Conservation (phyloP, 2,329 filamentous ascomycete species). For the Phialemoniopsis sp. region DNA sequence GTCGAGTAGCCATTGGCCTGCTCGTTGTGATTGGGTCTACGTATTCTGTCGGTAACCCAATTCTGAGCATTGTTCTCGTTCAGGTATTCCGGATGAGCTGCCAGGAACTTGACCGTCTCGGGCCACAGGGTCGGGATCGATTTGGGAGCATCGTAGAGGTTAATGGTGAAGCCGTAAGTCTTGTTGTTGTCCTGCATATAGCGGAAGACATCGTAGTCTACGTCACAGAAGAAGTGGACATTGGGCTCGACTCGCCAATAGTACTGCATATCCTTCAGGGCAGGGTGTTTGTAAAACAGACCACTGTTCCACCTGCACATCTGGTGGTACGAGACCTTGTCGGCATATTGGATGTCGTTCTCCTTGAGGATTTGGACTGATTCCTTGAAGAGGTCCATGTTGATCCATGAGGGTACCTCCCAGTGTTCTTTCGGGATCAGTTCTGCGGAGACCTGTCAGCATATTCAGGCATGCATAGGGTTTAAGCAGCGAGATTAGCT, state of each 20-base stretch:
- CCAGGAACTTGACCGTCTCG: constrained; percentile 88
- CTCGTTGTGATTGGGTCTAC: constrained; percentile 73
- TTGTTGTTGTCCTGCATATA: constrained; percentile 99
- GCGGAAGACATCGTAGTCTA: constrained; percentile 97
- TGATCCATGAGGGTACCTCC: constrained; percentile 90
- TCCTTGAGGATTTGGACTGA: constrained; percentile 80
- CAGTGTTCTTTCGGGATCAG: constrained; percentile 93
- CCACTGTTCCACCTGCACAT: constrained; percentile 99
- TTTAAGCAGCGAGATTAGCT: too few relatives aligned
- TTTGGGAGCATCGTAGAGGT: constrained; percentile 86
- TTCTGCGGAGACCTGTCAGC: constrained; percentile 43
- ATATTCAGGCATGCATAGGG: constrained; percentile 1
- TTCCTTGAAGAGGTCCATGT: constrained; percentile 77
- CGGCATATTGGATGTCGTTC: constrained; percentile 85
- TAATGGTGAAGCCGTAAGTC: constrained; percentile 98
- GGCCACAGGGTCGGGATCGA: constrained; percentile 90
- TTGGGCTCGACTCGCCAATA: constrained; percentile 99
- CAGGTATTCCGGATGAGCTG: constrained; percentile 76
- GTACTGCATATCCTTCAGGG: constrained; percentile 75
- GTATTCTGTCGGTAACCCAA: constrained; percentile 77
- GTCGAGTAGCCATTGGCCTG: constrained; percentile 92
- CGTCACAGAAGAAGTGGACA: constrained; percentile 97
- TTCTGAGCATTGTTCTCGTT: constrained; percentile 79
- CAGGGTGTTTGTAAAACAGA: constrained; percentile 95
- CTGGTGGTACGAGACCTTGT: constrained; percentile 88